Percentiles rank a stretch among this genome's conserved stretches.
Conservation (phyloP, 148 eudicot species). For the Camellia japonica region DNA sequence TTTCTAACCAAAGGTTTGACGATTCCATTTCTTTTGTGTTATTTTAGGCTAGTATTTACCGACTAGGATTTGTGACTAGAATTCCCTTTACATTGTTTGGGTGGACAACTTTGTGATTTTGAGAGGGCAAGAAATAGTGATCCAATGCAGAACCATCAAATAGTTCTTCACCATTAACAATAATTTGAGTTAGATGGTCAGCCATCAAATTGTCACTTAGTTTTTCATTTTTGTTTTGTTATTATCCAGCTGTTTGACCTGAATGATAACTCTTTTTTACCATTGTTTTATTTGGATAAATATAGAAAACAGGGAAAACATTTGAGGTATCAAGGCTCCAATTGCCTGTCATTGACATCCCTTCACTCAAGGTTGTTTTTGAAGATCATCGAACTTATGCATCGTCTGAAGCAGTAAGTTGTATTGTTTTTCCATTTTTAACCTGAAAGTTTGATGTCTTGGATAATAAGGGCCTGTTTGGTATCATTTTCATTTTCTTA, state of each 20-base stretch:
- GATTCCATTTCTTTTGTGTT: too few relatives aligned
- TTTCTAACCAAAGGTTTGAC: not conserved
- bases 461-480: not conserved
- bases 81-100: slow-evolving; percentile 3
- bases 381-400: slow-evolving; percentile 98
- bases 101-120: slow-evolving; percentile 1
- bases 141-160: not conserved
- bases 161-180: not conserved
- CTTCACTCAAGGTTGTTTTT: slow-evolving; percentile 69
- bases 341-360: slow-evolving; percentile 73
- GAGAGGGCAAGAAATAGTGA: not conserved
- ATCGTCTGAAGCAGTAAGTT: slow-evolving; percentile 88
- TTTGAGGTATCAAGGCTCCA: slow-evolving; percentile 78
- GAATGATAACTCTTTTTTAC: not conserved
- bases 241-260: not conserved
- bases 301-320: slow-evolving; percentile 85
- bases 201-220: slow-evolving; percentile 8
- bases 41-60: too few relatives aligned
- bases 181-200: slow-evolving; percentile 6
- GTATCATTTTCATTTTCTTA: not conserved
- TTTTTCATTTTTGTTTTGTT: not conserved
- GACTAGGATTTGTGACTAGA: not conserved
- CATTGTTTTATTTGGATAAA: slow-evolving; percentile 11
- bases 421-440: not conserved
- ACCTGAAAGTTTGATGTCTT: not conserved